Conservation (phyloP, 768 basidiomycete genomes). For the Clavulina sp. region DNA sequence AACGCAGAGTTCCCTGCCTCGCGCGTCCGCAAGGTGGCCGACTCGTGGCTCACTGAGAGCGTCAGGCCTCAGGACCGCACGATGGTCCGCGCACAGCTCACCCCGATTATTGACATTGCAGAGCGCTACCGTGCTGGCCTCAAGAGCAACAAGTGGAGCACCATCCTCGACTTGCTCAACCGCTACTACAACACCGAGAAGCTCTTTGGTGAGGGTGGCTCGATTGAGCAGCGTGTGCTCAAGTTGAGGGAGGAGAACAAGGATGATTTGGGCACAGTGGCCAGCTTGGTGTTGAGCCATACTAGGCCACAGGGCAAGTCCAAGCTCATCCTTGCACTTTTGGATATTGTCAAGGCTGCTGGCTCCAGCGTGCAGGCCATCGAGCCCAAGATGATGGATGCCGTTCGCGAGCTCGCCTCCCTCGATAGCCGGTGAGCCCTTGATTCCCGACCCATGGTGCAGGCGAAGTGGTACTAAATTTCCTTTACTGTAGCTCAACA, state of each 20-base stretch:
- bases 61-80: conserved; percentile 64
- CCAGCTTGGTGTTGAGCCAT: conserved; percentile 77
- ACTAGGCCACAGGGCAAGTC: conserved; percentile 89
- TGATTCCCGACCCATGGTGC: not conserved
- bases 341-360: conserved; percentile 79
- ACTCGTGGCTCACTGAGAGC: conserved; percentile 67
- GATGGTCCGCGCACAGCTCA: conserved; percentile 59
- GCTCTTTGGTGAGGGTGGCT: conserved; percentile 59
- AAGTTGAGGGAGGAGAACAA: conserved; percentile 83
- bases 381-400: conserved; percentile 57
- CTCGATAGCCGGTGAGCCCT: conserved; percentile 68
- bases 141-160: conserved; percentile 69
- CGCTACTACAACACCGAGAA: conserved; percentile 78
- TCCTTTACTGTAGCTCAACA: conserved; percentile 43
- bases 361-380: conserved; percentile 56
- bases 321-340: conserved; percentile 66
- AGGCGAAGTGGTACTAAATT: not conserved
- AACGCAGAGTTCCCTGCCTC: conserved; percentile 82
- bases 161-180: conserved; percentile 57
- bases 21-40: conserved; percentile 71
- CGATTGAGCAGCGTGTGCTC: conserved; percentile 83
- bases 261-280: conserved; percentile 78
- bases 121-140: conserved; percentile 68
- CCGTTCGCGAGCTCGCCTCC: conserved; percentile 63
- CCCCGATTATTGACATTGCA: conserved; percentile 52